Conservation (phyloP, 1,139 yeast genomes). For the Zygoascus sp. region DNA sequence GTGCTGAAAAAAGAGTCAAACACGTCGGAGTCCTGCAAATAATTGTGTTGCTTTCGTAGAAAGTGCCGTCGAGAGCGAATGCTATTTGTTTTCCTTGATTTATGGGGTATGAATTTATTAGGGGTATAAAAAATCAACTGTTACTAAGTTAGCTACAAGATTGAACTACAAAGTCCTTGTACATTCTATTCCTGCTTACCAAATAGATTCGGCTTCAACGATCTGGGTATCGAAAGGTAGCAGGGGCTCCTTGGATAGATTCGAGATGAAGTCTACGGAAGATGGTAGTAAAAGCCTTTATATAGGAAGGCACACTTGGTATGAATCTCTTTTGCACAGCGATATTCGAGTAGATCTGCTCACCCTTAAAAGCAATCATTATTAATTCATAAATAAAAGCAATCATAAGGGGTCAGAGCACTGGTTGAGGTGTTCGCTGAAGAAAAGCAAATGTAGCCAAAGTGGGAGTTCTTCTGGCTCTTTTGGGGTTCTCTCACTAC, state of each 20-base stretch:
- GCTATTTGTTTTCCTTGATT: not conserved
- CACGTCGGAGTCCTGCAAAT: too few relatives aligned
- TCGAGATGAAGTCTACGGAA: not conserved
- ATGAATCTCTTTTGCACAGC: not conserved
- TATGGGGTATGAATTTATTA: not conserved
- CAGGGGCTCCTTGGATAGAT: not conserved
- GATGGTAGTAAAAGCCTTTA: not conserved
- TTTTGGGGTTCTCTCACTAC: not conserved
- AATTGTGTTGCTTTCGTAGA: too few relatives aligned
- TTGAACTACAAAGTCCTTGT: not conserved
- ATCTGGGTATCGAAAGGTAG: not conserved
- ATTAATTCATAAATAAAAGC: constrained; percentile 5
- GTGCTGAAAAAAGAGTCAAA: too few relatives aligned
- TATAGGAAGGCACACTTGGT: not conserved
- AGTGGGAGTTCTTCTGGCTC: not conserved
- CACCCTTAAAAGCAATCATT: not conserved
- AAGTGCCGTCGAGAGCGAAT: not conserved
- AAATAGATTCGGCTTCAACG: not conserved
- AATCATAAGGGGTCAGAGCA: not conserved
- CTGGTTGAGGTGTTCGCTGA: not conserved
- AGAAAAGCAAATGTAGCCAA: not conserved
- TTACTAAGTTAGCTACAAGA: not conserved
- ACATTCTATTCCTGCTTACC: not conserved
- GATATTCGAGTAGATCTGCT: not conserved
- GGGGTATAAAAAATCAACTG: not conserved